Percentiles rank a stretch among this genome's conserved stretches.
Conservation (phyloP, 2,329 filamentous ascomycete genomes). For the Pestalotiopsis sp. region DNA sequence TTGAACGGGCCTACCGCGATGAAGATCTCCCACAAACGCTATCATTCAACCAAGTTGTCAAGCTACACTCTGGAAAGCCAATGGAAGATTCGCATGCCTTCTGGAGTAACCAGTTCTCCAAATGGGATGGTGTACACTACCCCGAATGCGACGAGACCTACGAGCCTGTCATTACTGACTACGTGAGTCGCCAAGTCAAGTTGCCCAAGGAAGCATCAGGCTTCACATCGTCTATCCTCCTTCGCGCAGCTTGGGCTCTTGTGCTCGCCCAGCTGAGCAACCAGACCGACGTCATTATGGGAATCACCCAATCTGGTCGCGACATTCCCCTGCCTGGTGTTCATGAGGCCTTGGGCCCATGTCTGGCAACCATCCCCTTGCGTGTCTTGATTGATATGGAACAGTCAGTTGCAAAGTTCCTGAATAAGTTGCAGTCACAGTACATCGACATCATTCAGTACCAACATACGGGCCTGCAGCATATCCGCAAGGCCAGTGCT, state of each 20-base stretch:
- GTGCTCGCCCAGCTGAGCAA: conserved; percentile 8
- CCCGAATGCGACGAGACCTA: conserved; percentile 1
- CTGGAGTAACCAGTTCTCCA: neutral
- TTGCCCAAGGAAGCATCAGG: conserved; percentile 9
- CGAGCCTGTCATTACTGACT: conserved; percentile 8
- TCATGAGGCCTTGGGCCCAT: conserved; percentile 5
- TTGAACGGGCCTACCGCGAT: conserved; percentile 9
- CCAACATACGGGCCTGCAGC: conserved; percentile 10
- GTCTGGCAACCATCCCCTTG: conserved; percentile 10
- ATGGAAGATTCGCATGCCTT: neutral
- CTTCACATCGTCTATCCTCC: conserved; percentile 12
- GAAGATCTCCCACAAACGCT: conserved; percentile 4
- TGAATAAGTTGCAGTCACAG: conserved; percentile 9
- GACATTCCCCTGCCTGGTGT: conserved; percentile 8
- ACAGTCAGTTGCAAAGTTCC: conserved; percentile 9
- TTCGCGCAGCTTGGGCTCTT: conserved; percentile 12
- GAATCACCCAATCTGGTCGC: conserved; percentile 10
- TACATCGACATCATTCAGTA: conserved; percentile 10
- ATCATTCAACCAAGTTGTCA: conserved; percentile 1
- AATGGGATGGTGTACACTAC: conserved; percentile 1
- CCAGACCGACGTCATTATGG: conserved; percentile 8
- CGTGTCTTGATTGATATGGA: conserved; percentile 1
- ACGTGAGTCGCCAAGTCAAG: neutral
- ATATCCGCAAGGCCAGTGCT: conserved; percentile 4
- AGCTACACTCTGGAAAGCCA: neutral